Conservation (phyloP, 768 basidiomycete genomes). For the Phylloporus rhodoxanthus region DNA sequence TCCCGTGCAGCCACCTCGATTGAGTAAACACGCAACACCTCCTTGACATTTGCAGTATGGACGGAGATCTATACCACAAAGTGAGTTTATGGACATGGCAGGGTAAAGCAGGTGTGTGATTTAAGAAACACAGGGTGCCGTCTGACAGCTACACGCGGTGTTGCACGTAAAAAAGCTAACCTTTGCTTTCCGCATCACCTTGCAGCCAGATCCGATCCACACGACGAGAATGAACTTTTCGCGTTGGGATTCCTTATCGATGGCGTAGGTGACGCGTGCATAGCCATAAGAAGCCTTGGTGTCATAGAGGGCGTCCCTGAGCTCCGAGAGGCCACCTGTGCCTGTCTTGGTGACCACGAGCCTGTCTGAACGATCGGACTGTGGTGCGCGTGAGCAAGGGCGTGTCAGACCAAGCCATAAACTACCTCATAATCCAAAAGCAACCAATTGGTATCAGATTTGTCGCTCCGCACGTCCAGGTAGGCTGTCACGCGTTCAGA, state of each 20-base stretch:
- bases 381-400: background rate
- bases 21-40: slow-evolving; percentile 67
- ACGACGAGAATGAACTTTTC: slow-evolving; percentile 86
- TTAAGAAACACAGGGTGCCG: slow-evolving; percentile 5
- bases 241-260: slow-evolving; percentile 78
- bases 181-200: slow-evolving; percentile 91
- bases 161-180: slow-evolving; percentile 37
- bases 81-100: slow-evolving; percentile 17
- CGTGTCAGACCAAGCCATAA: slow-evolving; percentile 13
- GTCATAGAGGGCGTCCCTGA: slow-evolving; percentile 65
- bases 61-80: slow-evolving; percentile 70
- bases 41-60: slow-evolving; percentile 83
- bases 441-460: slow-evolving; percentile 84
- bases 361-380: slow-evolving; percentile 76
- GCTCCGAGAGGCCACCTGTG: slow-evolving; percentile 71
- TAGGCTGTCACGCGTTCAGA: slow-evolving; percentile 54
- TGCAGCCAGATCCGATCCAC: slow-evolving; percentile 79
- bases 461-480: slow-evolving; percentile 79
- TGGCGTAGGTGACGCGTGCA: slow-evolving; percentile 75
- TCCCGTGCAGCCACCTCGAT: slow-evolving; percentile 85
- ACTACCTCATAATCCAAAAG: slow-evolving; percentile 82
- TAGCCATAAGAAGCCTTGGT: slow-evolving; percentile 80
- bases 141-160: slow-evolving; percentile 14
- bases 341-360: slow-evolving; percentile 75
- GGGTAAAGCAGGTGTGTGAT: slow-evolving; percentile 25